A percentile compares a stretch with the other conserved stretches of the same genome.
phyloP scores from a whole-genome alignment of 768 basidiomycete species.

The Coprinopsis strossmayeri region DNA sequence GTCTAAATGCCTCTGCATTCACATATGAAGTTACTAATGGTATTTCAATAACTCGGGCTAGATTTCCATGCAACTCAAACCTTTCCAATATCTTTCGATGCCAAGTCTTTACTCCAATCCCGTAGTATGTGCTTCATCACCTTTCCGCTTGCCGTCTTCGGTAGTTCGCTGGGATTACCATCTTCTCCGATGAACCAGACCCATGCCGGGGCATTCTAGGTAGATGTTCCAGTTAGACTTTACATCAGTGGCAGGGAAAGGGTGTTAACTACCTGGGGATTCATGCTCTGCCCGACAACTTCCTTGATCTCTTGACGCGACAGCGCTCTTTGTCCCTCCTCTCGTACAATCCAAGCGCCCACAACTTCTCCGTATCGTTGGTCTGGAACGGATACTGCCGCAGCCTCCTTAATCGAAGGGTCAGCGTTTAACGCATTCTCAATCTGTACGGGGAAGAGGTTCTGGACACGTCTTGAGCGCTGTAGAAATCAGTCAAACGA shows the following conservation, averaged over 20 bases:
- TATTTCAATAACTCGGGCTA: no score
- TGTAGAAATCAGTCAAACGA: background rate
- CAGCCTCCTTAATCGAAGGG: constrained; percentile 59
- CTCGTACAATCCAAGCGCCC: constrained; percentile 69
- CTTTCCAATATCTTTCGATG: constrained; percentile 35
- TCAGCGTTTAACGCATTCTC: constrained; percentile 64
- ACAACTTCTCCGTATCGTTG: constrained; percentile 68
- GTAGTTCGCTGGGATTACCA: constrained; percentile 48
- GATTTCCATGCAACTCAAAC: constrained; percentile 7
- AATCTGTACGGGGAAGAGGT: constrained; percentile 80
- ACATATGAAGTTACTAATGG: no score
- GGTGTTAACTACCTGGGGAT: constrained; percentile 58
- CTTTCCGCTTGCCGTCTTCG: constrained; percentile 86
- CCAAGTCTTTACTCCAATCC: constrained; percentile 57
- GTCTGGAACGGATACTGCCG: constrained; percentile 69
- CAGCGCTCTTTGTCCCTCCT: constrained; percentile 27
- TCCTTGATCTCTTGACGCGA: constrained; percentile 48
- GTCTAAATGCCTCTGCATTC: no score
- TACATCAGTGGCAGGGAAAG: constrained; percentile 1
- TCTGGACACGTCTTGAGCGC: constrained; percentile 30
- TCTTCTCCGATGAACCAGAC: constrained; percentile 80
- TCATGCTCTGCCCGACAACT: constrained; percentile 55
- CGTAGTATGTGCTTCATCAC: constrained; percentile 78
- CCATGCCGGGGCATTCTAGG: constrained; percentile 73
- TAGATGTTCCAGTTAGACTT: background rate